Evolutionary conservation across 2,329 filamentous ascomycete species (phyloP), one percentile per base, ranked within the genome.

Genomic region (Calcarisporium arbuscula): DNA sequence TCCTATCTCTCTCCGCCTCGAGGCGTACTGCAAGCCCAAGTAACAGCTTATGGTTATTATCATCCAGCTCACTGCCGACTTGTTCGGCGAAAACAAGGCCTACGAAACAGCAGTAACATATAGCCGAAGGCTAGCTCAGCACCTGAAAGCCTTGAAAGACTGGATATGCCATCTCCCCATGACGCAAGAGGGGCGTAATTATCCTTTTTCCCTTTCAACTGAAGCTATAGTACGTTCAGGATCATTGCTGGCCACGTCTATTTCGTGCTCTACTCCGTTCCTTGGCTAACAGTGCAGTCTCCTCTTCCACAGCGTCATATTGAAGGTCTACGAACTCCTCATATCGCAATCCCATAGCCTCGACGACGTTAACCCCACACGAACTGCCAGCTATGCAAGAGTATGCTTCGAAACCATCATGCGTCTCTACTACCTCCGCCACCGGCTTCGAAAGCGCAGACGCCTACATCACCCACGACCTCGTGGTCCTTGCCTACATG

Each of bases 381-480:
- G 16, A 10, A 31, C 22, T 21, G 17, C 16, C 20, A 20, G 14
- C 18, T 21, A 30, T 28, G 14, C 21, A 15, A 14, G 16, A 28
- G 27, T 15, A 10, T 32, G 21, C n/a, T 23, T 41, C 19, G 34
- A 47, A 11, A 47, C 46, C 2, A 19, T 49, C 4, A n/a, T 47
- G 7, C 40, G 47, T 4, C 34, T 49, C 7, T 48, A 49, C 27
- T 47, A 47, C 15, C 39, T 49, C 5, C 46, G 47, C 8, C 42
- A 49, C 11, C n/a, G 42, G 46, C 7, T 48, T 45, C 29, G 53
- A 56, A 20, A 23, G 20, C n/a, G 27, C 21, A 22, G 36, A 38
- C 9, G 8, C 21, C 4, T 26, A 35, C 15, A 5, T 62, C 2
- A n/a, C n/a, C n/a, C n/a, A n/a, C n/a, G n/a, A n/a, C n/a, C n/a